Base-by-base conservation (phyloP, 495 filamentous ascomycete genomes). In the Podospora pseudoanserina region DNA sequence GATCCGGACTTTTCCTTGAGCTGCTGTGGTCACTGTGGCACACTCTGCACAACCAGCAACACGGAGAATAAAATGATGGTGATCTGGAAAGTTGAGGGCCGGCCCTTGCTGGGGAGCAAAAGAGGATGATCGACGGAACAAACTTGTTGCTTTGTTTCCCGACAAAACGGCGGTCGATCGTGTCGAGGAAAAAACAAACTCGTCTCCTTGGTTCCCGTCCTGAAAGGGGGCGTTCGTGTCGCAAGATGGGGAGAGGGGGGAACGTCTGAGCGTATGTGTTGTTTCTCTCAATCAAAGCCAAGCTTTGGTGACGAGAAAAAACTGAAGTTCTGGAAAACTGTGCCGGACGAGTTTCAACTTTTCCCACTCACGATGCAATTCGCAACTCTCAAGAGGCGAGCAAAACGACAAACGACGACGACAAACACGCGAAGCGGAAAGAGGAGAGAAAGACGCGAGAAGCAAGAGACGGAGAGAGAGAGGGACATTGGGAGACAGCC, bases 41-140 rank as follows among this genome's bases (percentile, higher is more conserved):
- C 39, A 49, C 39, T 49, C 39, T 26, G 55, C 23, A 20, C 55
- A 58, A 26, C 55, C 55, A 58, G 55, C 55, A 44, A 23, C 5
- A 44, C 18, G 18, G 39, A 64, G 34, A 44, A 54, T 55, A 63
- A 56, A n/a, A 58, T 58, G 23, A 20, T 58, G 63, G 60, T 59
- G 63, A 68, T 67, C 65, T 71, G 63, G 67, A 72, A 74, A 56
- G n/a, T 59, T n/a, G 75, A 77, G 76, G 75, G 68, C 75, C 76
- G 69, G 76, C 75, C 74, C 72, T 73, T 67, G 68, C 60, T 56
- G 32, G 59, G 65, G 59, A 62, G 57, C 55, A 49, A 59, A 67
- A 49, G 39, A 72, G 27, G 44, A 32, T 60, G 76, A 78, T 78
- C 73, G 71, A 72, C 76, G 58, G 72, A 77, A 77, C 71, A 72